Evolutionary conservation across 441 rosid genomes (phyloP).

Genomic region (Viola pubescens): DNA sequence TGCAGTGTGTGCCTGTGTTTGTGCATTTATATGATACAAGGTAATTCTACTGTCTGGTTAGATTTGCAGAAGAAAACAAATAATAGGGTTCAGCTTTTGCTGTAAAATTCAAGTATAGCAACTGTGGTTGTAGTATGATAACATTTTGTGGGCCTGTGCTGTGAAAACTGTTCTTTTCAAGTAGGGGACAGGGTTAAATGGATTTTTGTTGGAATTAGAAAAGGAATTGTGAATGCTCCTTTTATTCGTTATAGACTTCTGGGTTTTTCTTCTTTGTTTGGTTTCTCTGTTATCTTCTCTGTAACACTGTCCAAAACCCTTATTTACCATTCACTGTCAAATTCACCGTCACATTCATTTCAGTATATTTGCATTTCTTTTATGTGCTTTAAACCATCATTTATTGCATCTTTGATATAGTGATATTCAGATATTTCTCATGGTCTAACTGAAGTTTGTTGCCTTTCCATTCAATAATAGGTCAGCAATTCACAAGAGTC

Average conservation of each 20-base stretch:
- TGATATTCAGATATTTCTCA: slow-evolving; percentile 50
- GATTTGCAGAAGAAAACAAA: slow-evolving; percentile 23
- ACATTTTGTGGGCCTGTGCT: slow-evolving; percentile 39
- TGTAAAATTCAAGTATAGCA: slow-evolving; percentile 21
- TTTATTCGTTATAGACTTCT: slow-evolving; percentile 26
- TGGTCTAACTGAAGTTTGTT: slow-evolving; percentile 39
- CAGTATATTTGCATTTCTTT: slow-evolving; percentile 9
- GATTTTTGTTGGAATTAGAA: slow-evolving; percentile 37
- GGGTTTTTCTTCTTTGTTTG: slow-evolving; percentile 35
- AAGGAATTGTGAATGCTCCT: slow-evolving; percentile 32
- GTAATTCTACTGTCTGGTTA: slow-evolving; percentile 17
- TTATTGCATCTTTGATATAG: slow-evolving; percentile 33
- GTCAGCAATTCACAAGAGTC: slow-evolving; percentile 53
- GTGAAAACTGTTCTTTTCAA: slow-evolving; percentile 59
- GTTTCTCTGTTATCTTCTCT: slow-evolving; percentile 38
- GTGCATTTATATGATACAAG: not conserved
- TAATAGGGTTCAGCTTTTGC: slow-evolving; percentile 15
- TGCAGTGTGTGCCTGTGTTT: slow-evolving; percentile 5
- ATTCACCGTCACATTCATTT: slow-evolving; percentile 31
- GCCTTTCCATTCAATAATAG: slow-evolving; percentile 38
- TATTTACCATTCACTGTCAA: slow-evolving; percentile 24
- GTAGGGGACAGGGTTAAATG: slow-evolving; percentile 35
- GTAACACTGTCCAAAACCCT: slow-evolving; percentile 35
- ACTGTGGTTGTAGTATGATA: slow-evolving; percentile 15
- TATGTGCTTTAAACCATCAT: slow-evolving; percentile 23